phyloP scores from a whole-genome alignment of 257 asterid genomes.

The Lantana camara region DNA sequence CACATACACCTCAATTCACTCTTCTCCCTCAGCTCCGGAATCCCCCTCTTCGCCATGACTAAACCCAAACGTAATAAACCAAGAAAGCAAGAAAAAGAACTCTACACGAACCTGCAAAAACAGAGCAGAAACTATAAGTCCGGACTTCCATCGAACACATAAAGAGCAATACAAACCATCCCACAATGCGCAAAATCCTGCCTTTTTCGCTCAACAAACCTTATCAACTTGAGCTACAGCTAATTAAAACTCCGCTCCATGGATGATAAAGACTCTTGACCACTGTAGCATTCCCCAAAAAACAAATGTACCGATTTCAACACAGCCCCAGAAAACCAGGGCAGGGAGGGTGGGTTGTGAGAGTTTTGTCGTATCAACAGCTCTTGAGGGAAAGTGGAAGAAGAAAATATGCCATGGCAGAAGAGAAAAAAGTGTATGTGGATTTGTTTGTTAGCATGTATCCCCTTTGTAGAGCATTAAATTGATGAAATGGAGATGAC shows the following conservation, averaged over 20 bases:
- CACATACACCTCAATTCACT: constrained; percentile 51
- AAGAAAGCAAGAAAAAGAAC: constrained; percentile 1
- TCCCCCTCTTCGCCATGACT: constrained; percentile 51
- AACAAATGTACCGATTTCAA: constrained; percentile 20
- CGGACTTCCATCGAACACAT: constrained; percentile 24
- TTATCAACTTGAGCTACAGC: constrained; percentile 8
- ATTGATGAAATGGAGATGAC: constrained; percentile 33
- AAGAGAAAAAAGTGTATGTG: constrained; percentile 21
- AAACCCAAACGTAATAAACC: constrained; percentile 19
- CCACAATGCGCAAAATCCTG: constrained; percentile 11
- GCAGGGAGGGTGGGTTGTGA: constrained; percentile 1
- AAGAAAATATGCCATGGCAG: constrained; percentile 35
- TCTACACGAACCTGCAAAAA: background rate
- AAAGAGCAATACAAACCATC: constrained; percentile 12
- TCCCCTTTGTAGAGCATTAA: constrained; percentile 29
- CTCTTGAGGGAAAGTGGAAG: constrained; percentile 32
- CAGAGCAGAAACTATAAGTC: background rate
- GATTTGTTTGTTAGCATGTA: constrained; percentile 34
- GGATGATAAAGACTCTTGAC: background rate
- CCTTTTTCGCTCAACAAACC: constrained; percentile 24
- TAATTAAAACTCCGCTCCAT: constrained; percentile 10
- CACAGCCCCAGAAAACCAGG: constrained; percentile 23
- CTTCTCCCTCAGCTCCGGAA: constrained; percentile 35
- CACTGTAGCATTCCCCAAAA: constrained; percentile 14
- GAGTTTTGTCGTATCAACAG: constrained; percentile 38